Evolutionary conservation across 2,329 filamentous ascomycete species (phyloP), one percentile per base, ranked within the genome.

Genomic region (Pseudogymnoascus sp.): DNA sequence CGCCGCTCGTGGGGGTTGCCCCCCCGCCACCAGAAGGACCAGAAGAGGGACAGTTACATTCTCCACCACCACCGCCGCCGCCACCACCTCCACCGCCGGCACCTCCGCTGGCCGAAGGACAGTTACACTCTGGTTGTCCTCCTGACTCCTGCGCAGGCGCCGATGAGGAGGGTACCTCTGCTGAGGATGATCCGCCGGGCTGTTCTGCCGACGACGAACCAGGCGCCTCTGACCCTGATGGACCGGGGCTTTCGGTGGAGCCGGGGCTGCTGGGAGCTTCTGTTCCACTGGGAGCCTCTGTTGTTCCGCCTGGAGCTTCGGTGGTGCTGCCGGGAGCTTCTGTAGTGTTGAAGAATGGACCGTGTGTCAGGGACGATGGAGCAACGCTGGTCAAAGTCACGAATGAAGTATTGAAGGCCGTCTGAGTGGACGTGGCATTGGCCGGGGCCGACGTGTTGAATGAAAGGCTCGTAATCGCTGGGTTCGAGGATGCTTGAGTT

Each of bases 311-410:
- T 9, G 13, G n/a, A 4, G 15, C 26, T 17, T 17, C n/a, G 29
- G 47, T 54, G 9, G 10, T 29, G 29, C 47, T 33, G 9, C 44
- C 26, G 26, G 44, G 44, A 2, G 47, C 47, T 54, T 54, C 47
- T 33, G 47, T 54, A n/a, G 47, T 54, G 8, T 54, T 54, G 29
- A 54, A 54, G 47, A 54, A 54, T 17, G 47, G 47, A 7, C 47
- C 47, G n/a, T 54, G 47, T 17, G 47, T 54, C 9, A 54, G 47
- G n/a, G 47, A 54, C 5, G 47, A 13, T 33, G 29, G n/a, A 9
- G n/a, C 1, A 17, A 11, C 47, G 29, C 47, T 54, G 29, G 47
- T 7, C 4, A 54, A n/a, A 33, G 47, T 54, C 47, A 33, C 9
- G 9, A 54, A 11, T 33, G 47, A 17, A 10, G 47, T 54, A 15